phyloP scores from a whole-genome alignment of 1,284 basidiomycete genomes.

The Lentinula novae-zelandiae region DNA sequence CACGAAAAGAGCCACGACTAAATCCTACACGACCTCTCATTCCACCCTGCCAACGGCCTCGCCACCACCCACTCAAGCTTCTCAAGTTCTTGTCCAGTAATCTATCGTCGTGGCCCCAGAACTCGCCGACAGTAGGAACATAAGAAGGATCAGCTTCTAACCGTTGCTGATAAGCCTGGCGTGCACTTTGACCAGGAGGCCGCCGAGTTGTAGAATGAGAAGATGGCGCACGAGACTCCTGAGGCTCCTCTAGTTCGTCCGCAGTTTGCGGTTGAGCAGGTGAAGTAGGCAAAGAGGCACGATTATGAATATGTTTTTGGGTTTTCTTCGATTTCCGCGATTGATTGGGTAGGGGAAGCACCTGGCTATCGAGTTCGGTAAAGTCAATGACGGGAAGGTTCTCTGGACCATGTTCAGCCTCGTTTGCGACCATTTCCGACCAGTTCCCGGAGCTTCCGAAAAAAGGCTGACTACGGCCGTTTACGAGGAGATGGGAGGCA shows the following conservation, averaged over 20 bases:
- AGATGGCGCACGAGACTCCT: constrained; percentile 10
- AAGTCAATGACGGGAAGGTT: constrained; percentile 81
- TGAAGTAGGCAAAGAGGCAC: constrained; percentile 22
- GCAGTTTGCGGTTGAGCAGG: constrained; percentile 13
- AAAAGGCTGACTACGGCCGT: constrained; percentile 41
- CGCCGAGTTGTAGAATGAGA: constrained; percentile 27
- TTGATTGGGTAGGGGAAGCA: constrained; percentile 26
- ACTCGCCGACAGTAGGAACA: constrained; percentile 82
- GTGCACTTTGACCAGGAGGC: constrained; percentile 53
- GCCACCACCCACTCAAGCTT: constrained; percentile 79
- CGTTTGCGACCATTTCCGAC: constrained; percentile 82
- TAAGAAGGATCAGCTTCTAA: constrained; percentile 80
- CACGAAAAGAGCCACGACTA: constrained; percentile 29
- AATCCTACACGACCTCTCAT: constrained; percentile 52
- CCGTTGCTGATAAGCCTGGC: constrained; percentile 74
- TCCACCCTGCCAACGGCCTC: constrained; percentile 69
- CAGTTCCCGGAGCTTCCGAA: constrained; percentile 54
- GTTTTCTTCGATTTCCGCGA: constrained; percentile 37
- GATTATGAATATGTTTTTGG: constrained; percentile 23
- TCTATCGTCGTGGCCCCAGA: constrained; percentile 91
- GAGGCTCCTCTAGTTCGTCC: constrained; percentile 10
- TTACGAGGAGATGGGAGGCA: constrained; percentile 22
- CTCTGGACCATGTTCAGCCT: constrained; percentile 51
- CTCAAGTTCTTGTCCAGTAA: constrained; percentile 71
- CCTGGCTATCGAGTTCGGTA: constrained; percentile 52